A percentile compares a stretch with the other conserved stretches of the same genome.
phyloP scores from a whole-genome alignment of 73 alveolate genomes.

The Stentor roeselii region DNA sequence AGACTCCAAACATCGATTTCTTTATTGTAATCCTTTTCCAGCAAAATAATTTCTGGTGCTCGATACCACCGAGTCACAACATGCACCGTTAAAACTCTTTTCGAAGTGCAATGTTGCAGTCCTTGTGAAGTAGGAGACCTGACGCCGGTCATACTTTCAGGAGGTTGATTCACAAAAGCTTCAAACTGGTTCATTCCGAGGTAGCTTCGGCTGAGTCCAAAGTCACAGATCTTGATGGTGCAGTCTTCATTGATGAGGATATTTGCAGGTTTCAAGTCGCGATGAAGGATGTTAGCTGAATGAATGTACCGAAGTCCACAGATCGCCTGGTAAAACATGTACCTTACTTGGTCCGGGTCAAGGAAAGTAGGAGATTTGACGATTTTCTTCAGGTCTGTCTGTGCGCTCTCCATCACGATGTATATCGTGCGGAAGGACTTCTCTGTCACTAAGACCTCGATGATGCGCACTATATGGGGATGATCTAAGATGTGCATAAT shows the following conservation, averaged over 20 bases:
- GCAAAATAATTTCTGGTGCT: constrained; percentile 95
- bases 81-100: constrained; percentile 90
- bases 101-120: constrained; percentile 10
- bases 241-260: constrained; percentile 86
- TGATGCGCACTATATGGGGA: constrained; percentile 54
- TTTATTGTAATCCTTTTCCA: constrained; percentile 93
- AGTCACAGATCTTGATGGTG: constrained; percentile 87
- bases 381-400: constrained; percentile 74
- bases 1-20: constrained; percentile 97
- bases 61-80: constrained; percentile 98
- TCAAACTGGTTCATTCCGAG: neutral
- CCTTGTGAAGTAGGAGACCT: neutral
- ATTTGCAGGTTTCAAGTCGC: constrained; percentile 95
- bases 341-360: constrained; percentile 61
- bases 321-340: constrained; percentile 77
- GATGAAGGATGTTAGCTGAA: constrained; percentile 82
- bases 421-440: constrained; percentile 59
- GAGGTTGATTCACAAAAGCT: neutral
- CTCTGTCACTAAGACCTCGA: constrained; percentile 67
- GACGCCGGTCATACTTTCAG: neutral
- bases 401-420: constrained; percentile 71
- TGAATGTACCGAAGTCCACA: constrained; percentile 84
- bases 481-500: constrained; percentile 65
- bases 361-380: constrained; percentile 71
- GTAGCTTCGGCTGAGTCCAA: constrained; percentile 77